A percentile compares a stretch with the other conserved stretches of the same genome.
phyloP scores from a whole-genome alignment of 371 early-diverging fungal species.

The Rhizopus microsporus region DNA sequence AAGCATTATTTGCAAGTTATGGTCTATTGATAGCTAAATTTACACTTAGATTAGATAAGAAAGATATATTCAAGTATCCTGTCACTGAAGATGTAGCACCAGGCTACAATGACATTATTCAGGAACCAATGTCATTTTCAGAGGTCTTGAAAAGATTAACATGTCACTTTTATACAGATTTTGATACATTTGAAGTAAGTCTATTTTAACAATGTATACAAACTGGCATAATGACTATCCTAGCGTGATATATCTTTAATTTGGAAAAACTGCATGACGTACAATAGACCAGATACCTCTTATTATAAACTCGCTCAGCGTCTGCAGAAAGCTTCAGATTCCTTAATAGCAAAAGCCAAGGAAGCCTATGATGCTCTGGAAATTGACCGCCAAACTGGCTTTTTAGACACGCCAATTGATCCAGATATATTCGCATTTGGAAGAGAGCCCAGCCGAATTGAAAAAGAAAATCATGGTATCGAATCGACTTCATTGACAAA shows the following conservation, averaged over 20 bases:
- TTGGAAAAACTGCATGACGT: slow-evolving; percentile 75
- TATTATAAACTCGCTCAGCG: slow-evolving; percentile 71
- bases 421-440: slow-evolving; percentile 57
- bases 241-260: slow-evolving; percentile 71
- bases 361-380: slow-evolving; percentile 41
- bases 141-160: slow-evolving; percentile 53
- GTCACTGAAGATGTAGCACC: slow-evolving; percentile 79
- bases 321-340: slow-evolving; percentile 38
- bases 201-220: not conserved
- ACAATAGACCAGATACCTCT: slow-evolving; percentile 74
- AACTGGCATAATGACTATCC: not conserved
- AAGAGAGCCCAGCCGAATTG: not conserved
- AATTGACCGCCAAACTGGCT: slow-evolving; percentile 44
- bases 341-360: slow-evolving; percentile 40
- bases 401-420: slow-evolving; percentile 49
- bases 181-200: slow-evolving; percentile 49
- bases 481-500: no score
- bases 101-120: slow-evolving; percentile 78
- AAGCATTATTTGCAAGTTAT: slow-evolving; percentile 13
- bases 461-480: no score
- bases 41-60: slow-evolving; percentile 35
- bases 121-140: slow-evolving; percentile 59
- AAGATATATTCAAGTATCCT: slow-evolving; percentile 60
- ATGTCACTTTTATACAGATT: slow-evolving; percentile 32
- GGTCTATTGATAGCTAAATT: not conserved